A percentile compares a stretch with the other conserved stretches of the same genome.
Conservation (phyloP, 2,329 filamentous ascomycete species). For the Clarireedia monteithiana region DNA sequence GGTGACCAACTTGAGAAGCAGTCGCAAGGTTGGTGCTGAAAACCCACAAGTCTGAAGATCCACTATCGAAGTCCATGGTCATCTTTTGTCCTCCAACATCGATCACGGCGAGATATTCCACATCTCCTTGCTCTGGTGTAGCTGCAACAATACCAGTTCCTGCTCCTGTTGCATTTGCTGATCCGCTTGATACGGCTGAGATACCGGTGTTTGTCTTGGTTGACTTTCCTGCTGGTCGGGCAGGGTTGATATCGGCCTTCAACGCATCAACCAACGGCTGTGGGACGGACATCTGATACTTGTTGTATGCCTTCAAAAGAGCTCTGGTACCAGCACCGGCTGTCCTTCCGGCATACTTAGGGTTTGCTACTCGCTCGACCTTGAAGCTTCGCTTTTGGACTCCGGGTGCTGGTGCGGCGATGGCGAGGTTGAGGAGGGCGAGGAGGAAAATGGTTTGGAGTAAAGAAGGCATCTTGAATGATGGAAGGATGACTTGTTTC, state of each 20-base stretch:
- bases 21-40: slow-evolving; percentile 29
- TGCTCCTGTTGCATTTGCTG: slow-evolving; percentile 25
- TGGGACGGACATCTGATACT: slow-evolving; percentile 52
- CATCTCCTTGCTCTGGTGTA: slow-evolving; percentile 44
- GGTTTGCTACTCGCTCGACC: slow-evolving; percentile 28
- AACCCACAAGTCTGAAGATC: slow-evolving; percentile 32
- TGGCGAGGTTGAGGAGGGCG: slow-evolving; percentile 38
- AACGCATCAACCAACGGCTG: slow-evolving; percentile 34
- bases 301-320: slow-evolving; percentile 58
- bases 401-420: slow-evolving; percentile 40
- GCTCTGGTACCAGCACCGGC: slow-evolving; percentile 34
- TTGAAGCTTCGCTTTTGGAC: slow-evolving; percentile 28
- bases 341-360: slow-evolving; percentile 36
- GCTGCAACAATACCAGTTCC: slow-evolving; percentile 53
- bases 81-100: slow-evolving; percentile 28
- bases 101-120: slow-evolving; percentile 25
- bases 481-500: not conserved
- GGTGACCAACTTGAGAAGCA: slow-evolving; percentile 25
- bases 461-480: slow-evolving; percentile 27
- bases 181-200: slow-evolving; percentile 13
- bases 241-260: slow-evolving; percentile 12
- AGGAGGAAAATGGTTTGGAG: slow-evolving; percentile 34
- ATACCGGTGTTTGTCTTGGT: slow-evolving; percentile 1
- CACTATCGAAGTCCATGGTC: slow-evolving; percentile 29
- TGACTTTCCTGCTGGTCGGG: slow-evolving; percentile 7